Percentiles rank a stretch among this genome's conserved stretches.
Conservation (phyloP, 2,329 filamentous ascomycete genomes). For the Diaporthe aspalathi region DNA sequence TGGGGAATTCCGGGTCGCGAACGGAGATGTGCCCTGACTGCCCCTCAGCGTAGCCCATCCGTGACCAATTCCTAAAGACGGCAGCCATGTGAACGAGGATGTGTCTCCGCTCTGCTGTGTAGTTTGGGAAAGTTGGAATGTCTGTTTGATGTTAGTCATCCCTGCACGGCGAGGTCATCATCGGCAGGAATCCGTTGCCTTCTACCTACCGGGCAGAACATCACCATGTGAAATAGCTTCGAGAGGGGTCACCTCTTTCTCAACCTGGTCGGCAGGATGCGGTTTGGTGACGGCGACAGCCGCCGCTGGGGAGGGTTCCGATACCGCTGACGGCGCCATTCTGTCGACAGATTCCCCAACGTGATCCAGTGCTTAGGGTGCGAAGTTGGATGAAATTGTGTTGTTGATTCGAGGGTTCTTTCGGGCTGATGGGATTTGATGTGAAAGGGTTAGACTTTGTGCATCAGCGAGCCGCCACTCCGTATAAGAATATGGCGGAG, state of each 20-base stretch:
- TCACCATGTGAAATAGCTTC: constrained; percentile 47
- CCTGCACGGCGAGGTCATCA: neutral
- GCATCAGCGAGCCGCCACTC: neutral
- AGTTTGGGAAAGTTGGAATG: constrained; percentile 56
- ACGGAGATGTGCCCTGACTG: constrained; percentile 74
- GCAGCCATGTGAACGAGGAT: constrained; percentile 75
- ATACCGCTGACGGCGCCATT: constrained; percentile 36
- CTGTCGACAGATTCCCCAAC: neutral
- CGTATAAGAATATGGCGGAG: constrained; percentile 26
- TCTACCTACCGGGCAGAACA: constrained; percentile 42
- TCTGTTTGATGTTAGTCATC: constrained; percentile 45
- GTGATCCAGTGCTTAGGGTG: neutral
- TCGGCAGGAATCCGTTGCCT: neutral
- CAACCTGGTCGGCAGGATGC: constrained; percentile 23
- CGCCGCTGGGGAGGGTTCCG: constrained; percentile 13
- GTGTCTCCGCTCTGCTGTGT: constrained; percentile 66
- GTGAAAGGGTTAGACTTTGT: neutral
- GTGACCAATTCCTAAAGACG: constrained; percentile 74
- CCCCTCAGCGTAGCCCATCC: constrained; percentile 73
- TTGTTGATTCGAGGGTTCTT: neutral
- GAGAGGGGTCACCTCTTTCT: constrained; percentile 43
- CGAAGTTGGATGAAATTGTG: neutral
- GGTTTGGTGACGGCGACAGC: constrained; percentile 28
- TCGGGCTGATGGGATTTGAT: neutral
- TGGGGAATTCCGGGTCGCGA: constrained; percentile 70